Percentiles rank a stretch among this genome's conserved stretches.
phyloP scores from a whole-genome alignment of 768 basidiomycete species.

The Boletus subparvulus region DNA sequence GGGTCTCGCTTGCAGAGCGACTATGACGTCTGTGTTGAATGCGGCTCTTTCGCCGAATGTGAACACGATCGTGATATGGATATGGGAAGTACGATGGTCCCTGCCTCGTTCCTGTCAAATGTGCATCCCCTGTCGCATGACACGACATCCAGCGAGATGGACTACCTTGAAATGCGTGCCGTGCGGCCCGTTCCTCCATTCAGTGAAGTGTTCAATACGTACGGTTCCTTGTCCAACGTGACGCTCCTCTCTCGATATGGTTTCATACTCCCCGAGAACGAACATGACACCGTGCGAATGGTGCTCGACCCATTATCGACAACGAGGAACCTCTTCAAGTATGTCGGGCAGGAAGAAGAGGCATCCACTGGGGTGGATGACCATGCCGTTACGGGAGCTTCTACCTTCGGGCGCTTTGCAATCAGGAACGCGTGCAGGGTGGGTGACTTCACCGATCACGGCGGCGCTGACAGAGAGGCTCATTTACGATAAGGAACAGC shows the following conservation, averaged over 20 bases:
- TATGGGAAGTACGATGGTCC: conserved; percentile 2
- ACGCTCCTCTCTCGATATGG: conserved; percentile 69
- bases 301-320: conserved; percentile 24
- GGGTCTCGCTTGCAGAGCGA: conserved; percentile 51
- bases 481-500: conserved; percentile 26
- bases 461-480: conserved; percentile 16
- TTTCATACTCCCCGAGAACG: conserved; percentile 72
- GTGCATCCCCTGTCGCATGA: conserved; percentile 15
- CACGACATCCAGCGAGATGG: conserved; percentile 24
- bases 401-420: conserved; percentile 5
- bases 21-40: conserved; percentile 67
- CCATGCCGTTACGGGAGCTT: conserved; percentile 20
- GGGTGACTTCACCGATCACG: conserved; percentile 21
- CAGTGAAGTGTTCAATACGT: conserved; percentile 74
- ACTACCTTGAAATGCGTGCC: conserved; percentile 67
- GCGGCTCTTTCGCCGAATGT: conserved; percentile 69
- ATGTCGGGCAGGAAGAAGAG: conserved; percentile 10
- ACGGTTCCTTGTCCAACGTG: conserved; percentile 66
- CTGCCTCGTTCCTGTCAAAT: neutral
- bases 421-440: conserved; percentile 31
- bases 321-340: conserved; percentile 9
- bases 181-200: conserved; percentile 48
- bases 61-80: conserved; percentile 53
- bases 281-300: conserved; percentile 53
- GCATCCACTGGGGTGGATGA: neutral